A percentile compares a stretch with the other conserved stretches of the same genome.
Evolutionary conservation across 805 yeast genomes (phyloP).

Genomic region (Kodamaea neixiangensis): DNA sequence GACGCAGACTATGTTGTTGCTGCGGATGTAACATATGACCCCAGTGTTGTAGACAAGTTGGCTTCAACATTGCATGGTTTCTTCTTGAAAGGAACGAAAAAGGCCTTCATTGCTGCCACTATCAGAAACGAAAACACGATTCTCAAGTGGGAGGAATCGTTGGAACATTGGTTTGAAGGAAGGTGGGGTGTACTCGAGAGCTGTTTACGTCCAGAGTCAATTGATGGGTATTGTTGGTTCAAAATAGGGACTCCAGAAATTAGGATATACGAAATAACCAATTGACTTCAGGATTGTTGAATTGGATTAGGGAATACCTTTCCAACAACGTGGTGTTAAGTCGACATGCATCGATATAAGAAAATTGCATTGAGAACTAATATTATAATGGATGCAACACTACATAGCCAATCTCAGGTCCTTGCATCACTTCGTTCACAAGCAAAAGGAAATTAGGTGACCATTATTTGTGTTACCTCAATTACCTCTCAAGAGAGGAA

Average conservation of each 20-base stretch:
- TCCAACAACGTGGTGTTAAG: no score
- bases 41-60: conserved; percentile 55
- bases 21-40: conserved; percentile 88
- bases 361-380: no score
- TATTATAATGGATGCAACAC: no score
- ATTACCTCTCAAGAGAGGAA: no score
- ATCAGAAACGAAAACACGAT: conserved; percentile 54
- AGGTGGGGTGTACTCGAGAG: conserved; percentile 21
- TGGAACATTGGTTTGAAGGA: conserved; percentile 20
- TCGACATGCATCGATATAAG: no score
- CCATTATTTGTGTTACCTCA: no score
- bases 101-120: conserved; percentile 69
- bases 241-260: conserved; percentile 28
- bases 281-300: neutral
- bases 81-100: conserved; percentile 23
- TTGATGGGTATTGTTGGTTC: conserved; percentile 24
- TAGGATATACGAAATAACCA: conserved; percentile 22
- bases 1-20: conserved; percentile 59
- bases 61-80: conserved; percentile 49
- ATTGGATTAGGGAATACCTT: no score
- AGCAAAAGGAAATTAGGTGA: no score
- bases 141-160: conserved; percentile 31
- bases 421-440: no score
- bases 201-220: conserved; percentile 14
- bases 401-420: no score